These are phyloP conservation scores for Hypericum perforatum DNA, from an alignment of 345 rosid genomes.

Conservation along the genomic window DNA sequence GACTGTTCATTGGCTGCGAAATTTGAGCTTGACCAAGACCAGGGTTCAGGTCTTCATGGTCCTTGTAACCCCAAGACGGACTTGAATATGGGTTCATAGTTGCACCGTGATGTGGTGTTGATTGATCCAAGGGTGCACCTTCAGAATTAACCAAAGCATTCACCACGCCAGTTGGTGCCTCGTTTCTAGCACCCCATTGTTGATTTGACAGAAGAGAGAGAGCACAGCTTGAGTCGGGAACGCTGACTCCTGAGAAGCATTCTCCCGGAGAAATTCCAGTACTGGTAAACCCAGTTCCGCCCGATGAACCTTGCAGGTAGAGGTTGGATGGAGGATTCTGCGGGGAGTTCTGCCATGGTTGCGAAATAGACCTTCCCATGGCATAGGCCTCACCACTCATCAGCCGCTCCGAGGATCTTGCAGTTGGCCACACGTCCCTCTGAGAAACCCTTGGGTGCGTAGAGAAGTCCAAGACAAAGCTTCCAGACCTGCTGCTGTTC, in stretches of 20 bases:
- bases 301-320: conserved; percentile 40
- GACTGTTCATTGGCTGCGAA: conserved; percentile 30
- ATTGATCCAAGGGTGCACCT: conserved; percentile 39
- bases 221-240: conserved; percentile 73
- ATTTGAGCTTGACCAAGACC: conserved; percentile 44
- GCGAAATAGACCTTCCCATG: conserved; percentile 26
- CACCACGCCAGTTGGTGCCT: conserved; percentile 26
- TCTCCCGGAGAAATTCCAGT: conserved; percentile 45
- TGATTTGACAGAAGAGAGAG: conserved; percentile 99
- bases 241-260: conserved; percentile 48
- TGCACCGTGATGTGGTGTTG: conserved; percentile 32
- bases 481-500: conserved; percentile 36
- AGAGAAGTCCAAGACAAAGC: conserved; percentile 47
- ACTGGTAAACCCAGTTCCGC: conserved; percentile 40
- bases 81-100: conserved; percentile 35
- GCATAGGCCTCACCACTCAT: conserved; percentile 18
- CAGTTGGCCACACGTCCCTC: conserved; percentile 31
- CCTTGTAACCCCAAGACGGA: conserved; percentile 50
- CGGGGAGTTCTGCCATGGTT: conserved; percentile 34
- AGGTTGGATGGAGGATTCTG: conserved; percentile 40
- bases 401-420: conserved; percentile 24
- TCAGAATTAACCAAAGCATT: conserved; percentile 29
- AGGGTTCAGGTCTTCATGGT: conserved; percentile 32
- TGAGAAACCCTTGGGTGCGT: conserved; percentile 32
- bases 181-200: conserved; percentile 45